Base-by-base conservation (phyloP, 768 basidiomycete species). In the Tephrocybe sp. region DNA sequence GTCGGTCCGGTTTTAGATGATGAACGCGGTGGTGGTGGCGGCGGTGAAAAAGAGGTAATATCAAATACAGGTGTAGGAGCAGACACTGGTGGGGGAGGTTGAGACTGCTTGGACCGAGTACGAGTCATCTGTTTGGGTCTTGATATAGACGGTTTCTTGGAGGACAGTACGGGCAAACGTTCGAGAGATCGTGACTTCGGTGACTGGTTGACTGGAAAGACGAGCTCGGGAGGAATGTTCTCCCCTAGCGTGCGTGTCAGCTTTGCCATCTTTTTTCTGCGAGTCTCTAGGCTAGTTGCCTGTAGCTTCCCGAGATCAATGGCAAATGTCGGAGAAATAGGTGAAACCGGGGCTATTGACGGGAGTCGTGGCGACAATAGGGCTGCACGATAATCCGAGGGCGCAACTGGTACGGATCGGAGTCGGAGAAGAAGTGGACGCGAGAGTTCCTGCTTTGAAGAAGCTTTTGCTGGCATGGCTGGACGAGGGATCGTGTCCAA, bases 221-320 rank as follows among this genome's bases (percentile, higher is more conserved):
- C 69, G 30, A 82, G 73, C 51, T 79, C 77, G 1, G 72, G 56
- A 14, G 80, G 80, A 12, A 82, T 64, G 46, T 70, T 71, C 61
- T 80, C 80, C 32, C 80, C 80, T 5, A 82, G 70, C 30, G 77
- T 77, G 13, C 78, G 74, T 1, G 67, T 61, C 23, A 82, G 74
- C 64, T 80, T 79, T 12, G 74, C 77, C 65, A 82, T 71, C 38
- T 73, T 62, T 34, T 56, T 63, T 14, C 60, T 71, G 43, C 68
- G 72, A 32, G 72, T 60, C 38, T 76, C 70, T 14, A 68, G 56
- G 53, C 70, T 72, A 0, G 67, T 58, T 5, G 64, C 51, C 17
- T 56, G 54, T 12, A 32, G 35, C 12, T 39, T 51, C 40, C 58
- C 53, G 8, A 55, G 23, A 42, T 68, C 59, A 6, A 65, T 49